These are phyloP conservation scores for Trifolium subterraneum DNA, from an alignment of 306 rosid species.

Conservation along the genomic window DNA sequence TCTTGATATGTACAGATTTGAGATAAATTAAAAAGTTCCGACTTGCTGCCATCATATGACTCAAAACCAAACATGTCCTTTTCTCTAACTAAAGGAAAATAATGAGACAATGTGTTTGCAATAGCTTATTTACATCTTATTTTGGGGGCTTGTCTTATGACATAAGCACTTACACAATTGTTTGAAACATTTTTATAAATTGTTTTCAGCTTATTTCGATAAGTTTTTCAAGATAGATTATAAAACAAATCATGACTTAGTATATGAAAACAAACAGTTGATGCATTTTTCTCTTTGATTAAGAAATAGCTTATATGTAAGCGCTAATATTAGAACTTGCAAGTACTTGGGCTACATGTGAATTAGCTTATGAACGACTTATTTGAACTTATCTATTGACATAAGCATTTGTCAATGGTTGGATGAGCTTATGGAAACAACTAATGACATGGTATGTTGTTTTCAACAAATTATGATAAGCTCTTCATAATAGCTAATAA, in stretches of 20 bases:
- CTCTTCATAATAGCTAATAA: neutral
- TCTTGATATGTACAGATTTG: neutral
- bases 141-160: neutral
- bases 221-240: neutral
- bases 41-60: neutral
- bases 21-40: neutral
- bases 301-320: no score
- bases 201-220: neutral
- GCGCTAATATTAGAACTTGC: neutral
- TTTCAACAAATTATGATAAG: neutral
- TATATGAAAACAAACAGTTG: neutral
- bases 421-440: neutral
- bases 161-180: neutral
- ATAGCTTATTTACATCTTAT: neutral
- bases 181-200: neutral
- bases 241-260: no score
- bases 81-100: neutral
- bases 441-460: neutral
- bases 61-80: neutral
- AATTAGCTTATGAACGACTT: neutral
- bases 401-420: neutral
- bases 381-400: neutral
- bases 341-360: neutral
- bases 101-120: neutral
- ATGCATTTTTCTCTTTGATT: neutral